Percentiles rank a stretch among this genome's conserved stretches.
phyloP scores from a whole-genome alignment of 2,329 filamentous ascomycete genomes.

The Sclerotinia subarctica region DNA sequence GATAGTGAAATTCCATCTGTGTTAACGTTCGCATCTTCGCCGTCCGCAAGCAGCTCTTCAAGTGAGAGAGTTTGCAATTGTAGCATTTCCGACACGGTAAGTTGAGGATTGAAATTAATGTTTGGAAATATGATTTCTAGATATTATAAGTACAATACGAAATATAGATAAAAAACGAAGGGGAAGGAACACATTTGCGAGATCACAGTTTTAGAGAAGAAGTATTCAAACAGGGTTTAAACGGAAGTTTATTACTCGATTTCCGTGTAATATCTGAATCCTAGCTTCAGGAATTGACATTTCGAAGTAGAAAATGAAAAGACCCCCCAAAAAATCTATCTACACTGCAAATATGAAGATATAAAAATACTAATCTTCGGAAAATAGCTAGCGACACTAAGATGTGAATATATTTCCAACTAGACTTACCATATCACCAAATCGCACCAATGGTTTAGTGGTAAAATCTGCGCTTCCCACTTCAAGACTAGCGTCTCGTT shows the following conservation, averaged over 20 bases:
- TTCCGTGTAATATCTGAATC: background rate
- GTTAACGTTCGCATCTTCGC: background rate
- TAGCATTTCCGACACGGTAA: background rate
- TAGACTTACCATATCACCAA: fast-evolving
- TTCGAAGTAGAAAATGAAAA: background rate
- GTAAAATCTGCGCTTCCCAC: conserved; percentile 15
- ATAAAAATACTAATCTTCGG: no score
- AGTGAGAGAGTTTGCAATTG: background rate
- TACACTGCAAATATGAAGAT: no score
- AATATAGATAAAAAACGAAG: background rate
- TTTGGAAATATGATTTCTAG: no score
- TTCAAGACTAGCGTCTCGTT: background rate
- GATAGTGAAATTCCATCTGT: no score
- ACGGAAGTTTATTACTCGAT: background rate
- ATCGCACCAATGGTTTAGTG: conserved; percentile 9
- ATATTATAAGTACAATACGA: no score
- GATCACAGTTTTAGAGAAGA: background rate
- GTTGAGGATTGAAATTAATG: background rate
- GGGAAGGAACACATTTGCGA: no score
- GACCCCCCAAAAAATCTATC: fast-evolving
- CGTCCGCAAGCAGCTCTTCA: background rate
- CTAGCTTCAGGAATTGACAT: background rate
- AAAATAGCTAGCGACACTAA: background rate
- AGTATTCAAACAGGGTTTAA: background rate
- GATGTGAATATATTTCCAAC: background rate